Evolutionary conservation across 202 grass and related monocot species (phyloP), one percentile per base, ranked within the genome.

Genomic region (Zizania palustris): DNA sequence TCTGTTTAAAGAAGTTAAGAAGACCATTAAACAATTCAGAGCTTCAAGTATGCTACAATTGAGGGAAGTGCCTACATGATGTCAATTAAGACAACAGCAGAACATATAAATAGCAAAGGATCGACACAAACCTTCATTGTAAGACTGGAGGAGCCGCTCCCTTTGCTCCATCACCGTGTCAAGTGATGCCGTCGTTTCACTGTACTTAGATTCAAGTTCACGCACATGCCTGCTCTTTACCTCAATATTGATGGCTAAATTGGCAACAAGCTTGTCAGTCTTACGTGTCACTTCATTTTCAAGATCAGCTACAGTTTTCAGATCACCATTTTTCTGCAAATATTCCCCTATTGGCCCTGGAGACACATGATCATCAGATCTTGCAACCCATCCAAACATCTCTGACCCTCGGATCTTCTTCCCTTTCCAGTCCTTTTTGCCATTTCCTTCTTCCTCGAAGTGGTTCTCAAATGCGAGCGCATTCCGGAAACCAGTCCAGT

Each of bases 1-100:
- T 88, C 80, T 88, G 77, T 37, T 72, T 39, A 37, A 57, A 72
- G 43, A 73, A 39, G 18, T 5, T 71, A 35, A 19, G 65, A 67
- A 57, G 57, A 19, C 9, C 49, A 54, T 40, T 53, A 80, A 57
- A 28, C 13, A 67, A 21, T 9, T 65, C 41, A 33, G 37, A 43
- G 72, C 44, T 48, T 1, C 11, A 56, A 28, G 18, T 35, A 77
- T 44, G 38, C 50, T 10, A 54, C 65, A 60, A 40, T 53, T 36
- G 14, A 69, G n/a, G 35, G 6, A 85, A 57, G 66, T 59, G 20
- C 33, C 58, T 50, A 74, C 18, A 22, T 20, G 16, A 16, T 69
- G 71, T 14, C 69, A 58, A 19, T 18, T 72, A 72, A 57, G 18
- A 42, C 5, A 10, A 42, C 40, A 57, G 0, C 18, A 41, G 51